Percentiles rank a stretch among this genome's conserved stretches.
Conservation (phyloP, 176 grass and related monocot species). For the Pharus latifolius region DNA sequence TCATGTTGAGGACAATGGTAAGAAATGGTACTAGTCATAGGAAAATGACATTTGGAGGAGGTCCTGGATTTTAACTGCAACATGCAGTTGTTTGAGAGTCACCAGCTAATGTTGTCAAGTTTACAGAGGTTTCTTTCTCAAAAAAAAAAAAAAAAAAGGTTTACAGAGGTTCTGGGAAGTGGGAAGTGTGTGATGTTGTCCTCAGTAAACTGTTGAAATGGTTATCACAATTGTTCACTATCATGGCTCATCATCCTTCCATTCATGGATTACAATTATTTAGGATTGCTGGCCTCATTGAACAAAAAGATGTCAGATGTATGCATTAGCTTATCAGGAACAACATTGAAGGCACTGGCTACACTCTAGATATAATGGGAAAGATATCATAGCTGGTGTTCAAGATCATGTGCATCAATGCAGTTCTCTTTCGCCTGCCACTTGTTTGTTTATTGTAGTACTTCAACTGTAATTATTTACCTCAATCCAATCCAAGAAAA, state of each 20-base stretch:
- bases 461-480: too few species aligned
- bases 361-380: too few species aligned
- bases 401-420: too few species aligned
- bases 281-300: neutral
- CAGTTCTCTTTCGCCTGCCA: too few species aligned
- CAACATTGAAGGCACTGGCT: too few species aligned
- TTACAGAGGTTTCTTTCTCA: too few species aligned
- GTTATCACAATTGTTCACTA: conserved; percentile 5
- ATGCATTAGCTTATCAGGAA: neutral
- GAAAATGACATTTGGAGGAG: neutral
- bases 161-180: too few species aligned
- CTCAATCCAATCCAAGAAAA: too few species aligned
- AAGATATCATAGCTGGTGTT: too few species aligned
- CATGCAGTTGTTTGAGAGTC: neutral
- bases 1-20: neutral
- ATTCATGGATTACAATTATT: neutral
- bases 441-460: too few species aligned
- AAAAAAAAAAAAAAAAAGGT: too few species aligned
- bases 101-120: neutral
- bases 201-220: neutral
- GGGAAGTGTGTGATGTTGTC: too few species aligned
- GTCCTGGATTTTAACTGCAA: neutral
- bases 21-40: neutral
- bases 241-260: neutral
- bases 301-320: neutral